A percentile compares a stretch with the other conserved stretches of the same genome.
Conservation (phyloP, 768 basidiomycete species). For the Tulasnella sp. region DNA sequence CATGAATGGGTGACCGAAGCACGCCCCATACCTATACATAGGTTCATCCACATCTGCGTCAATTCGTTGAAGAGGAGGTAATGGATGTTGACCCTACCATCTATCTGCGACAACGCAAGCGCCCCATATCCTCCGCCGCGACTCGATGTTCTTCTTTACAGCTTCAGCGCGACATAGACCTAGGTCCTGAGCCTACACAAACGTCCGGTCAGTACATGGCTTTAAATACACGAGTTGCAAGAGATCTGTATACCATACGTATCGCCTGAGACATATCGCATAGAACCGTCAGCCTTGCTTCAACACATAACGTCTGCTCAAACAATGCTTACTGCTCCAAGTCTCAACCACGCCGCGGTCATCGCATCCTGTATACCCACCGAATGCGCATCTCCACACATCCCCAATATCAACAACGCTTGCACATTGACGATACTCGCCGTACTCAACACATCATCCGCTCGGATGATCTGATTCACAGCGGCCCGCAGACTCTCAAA, state of each 20-base stretch:
- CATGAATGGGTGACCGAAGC: slow-evolving; percentile 90
- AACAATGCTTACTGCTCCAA: slow-evolving; percentile 56
- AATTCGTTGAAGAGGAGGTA: not conserved
- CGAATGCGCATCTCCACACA: slow-evolving; percentile 85
- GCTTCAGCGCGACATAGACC: slow-evolving; percentile 90
- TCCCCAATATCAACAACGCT: slow-evolving; percentile 71
- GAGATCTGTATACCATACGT: slow-evolving; percentile 19
- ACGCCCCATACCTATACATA: slow-evolving; percentile 59
- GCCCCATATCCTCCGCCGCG: slow-evolving; percentile 85
- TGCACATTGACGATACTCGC: slow-evolving; percentile 81
- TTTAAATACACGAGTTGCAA: slow-evolving; percentile 17
- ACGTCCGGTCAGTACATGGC: not conserved
- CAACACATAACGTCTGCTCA: not conserved
- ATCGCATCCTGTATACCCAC: slow-evolving; percentile 77
- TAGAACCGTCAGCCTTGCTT: not conserved
- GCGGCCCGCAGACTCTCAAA: slow-evolving; percentile 83
- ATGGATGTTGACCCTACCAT: slow-evolving; percentile 44
- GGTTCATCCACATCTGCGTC: slow-evolving; percentile 1
- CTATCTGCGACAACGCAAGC: slow-evolving; percentile 90
- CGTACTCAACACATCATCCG: slow-evolving; percentile 84
- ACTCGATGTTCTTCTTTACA: slow-evolving; percentile 71
- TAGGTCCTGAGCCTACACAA: slow-evolving; percentile 79
- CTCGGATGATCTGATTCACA: slow-evolving; percentile 78
- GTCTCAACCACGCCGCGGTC: slow-evolving; percentile 75
- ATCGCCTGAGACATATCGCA: not conserved